Evolutionary conservation across 371 early-diverging fungal genomes (phyloP), one percentile per base, ranked within the genome.

Genomic region (Lichtheimia hyalospora): DNA sequence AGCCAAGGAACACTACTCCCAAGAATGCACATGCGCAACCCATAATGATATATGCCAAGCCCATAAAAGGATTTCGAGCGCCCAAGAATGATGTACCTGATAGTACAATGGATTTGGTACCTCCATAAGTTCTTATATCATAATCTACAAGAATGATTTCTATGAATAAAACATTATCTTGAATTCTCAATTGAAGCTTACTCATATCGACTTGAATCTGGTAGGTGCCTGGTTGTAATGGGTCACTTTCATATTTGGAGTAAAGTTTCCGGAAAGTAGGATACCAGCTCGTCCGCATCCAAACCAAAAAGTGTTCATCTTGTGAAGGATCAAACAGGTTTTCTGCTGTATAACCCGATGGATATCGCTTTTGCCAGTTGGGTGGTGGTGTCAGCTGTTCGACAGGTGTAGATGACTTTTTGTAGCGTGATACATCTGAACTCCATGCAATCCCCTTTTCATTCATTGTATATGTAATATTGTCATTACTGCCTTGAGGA

Each of bases 21-120:
- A 98, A 72, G 8, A 95, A 62, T 50, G 94, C 89, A 73, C 96
- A 95, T 25, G 92, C 62, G 40, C 85, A 84, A 8, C 97, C 98
- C 57, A 95, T 92, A 10, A 89, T 88, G 46, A 98, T 86, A 81
- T 97, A 98, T 2, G 97, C 93, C 46, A 90, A 78, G 3, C 98
- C 99, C 66, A 98, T 81, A 76, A 96, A 97, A 5, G 96, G 89
- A 78, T 97, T 98, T 59, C 93, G 88, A 23, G 97, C 96, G 50
- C 98, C 98, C 55, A 98, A 76, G 61, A 93, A 89, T 23, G 96
- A 96, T 10, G 90, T 91, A n/a, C 96, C 94, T 3, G 96, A 93
- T 39, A 97, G 75, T 18, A 97, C 96, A 44, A 98, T 70, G 1
- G 94, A 90, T 69, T 98, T 98, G 21, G 95, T 95, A 44, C 97